Evolutionary conservation across 208 protist genomes (phyloP).

Genomic region (Acanthamoeba royreba): DNA sequence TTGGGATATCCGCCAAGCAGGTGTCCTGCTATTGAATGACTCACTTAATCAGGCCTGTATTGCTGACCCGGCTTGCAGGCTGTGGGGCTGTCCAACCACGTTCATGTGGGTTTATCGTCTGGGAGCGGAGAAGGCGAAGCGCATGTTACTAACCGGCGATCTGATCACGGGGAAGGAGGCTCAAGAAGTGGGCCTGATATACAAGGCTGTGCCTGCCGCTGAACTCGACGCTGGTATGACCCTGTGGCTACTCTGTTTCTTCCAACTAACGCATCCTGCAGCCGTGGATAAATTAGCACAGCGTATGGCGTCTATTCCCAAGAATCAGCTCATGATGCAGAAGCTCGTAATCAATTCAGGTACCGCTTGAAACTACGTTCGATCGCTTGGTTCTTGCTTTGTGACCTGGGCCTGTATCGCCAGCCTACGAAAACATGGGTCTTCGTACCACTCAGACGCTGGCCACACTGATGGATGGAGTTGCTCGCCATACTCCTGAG

Average conservation of each 20-base stretch:
- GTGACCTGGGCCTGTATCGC: not conserved
- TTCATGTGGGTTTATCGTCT: conserved; percentile 25
- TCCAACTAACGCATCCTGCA: not conserved
- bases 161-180: conserved; percentile 23
- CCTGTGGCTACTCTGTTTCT: not conserved
- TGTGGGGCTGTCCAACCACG: conserved; percentile 27
- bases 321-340: conserved; percentile 47
- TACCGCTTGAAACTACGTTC: not conserved
- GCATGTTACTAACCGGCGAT: conserved; percentile 33
- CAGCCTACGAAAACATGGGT: conserved; percentile 39
- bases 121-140: not conserved
- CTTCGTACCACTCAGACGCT: conserved; percentile 4
- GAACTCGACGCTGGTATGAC: not conserved
- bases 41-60: not conserved
- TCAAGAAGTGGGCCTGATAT: not conserved
- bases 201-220: not conserved
- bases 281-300: not conserved
- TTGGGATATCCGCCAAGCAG: not conserved
- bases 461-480: conserved; percentile 35
- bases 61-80: not conserved
- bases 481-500: conserved; percentile 30
- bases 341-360: conserved; percentile 39
- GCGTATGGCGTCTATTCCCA: not conserved
- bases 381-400: not conserved
- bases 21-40: not conserved